phyloP scores from a whole-genome alignment of 2,329 filamentous ascomycete species.

The Coniella lustricola region DNA sequence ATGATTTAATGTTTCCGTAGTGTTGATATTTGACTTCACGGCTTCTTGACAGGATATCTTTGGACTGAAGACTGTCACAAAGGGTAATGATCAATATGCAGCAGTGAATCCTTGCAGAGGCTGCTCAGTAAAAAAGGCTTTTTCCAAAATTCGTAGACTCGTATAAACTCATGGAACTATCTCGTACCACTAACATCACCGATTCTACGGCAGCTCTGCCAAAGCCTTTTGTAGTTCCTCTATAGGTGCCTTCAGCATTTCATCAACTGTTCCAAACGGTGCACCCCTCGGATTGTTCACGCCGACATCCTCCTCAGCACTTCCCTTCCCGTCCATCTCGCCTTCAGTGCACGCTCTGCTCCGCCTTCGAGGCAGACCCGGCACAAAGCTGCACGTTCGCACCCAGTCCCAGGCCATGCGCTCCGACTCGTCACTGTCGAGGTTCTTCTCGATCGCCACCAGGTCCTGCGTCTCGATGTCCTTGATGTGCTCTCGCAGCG shows the following conservation, averaged over 20 bases:
- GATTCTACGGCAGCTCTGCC: neutral
- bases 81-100: too few species aligned
- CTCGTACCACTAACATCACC: neutral
- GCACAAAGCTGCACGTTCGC: slow-evolving; percentile 2
- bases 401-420: slow-evolving; percentile 8
- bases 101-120: too few species aligned
- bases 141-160: too few species aligned
- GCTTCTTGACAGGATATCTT: too few species aligned
- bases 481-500: slow-evolving; percentile 3
- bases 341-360: too few species aligned
- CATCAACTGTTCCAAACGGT: slow-evolving; percentile 4
- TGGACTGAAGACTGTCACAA: too few species aligned
- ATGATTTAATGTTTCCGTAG: too few species aligned
- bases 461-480: slow-evolving; percentile 9
- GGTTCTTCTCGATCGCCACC: slow-evolving; percentile 8
- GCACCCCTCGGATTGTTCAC: too few species aligned
- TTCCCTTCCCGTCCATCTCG: too few species aligned
- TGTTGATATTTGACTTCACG: too few species aligned
- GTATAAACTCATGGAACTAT: too few species aligned
- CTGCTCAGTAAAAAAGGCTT: too few species aligned
- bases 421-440: slow-evolving; percentile 8
- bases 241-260: neutral
- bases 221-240: neutral
- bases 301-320: neutral
- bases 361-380: neutral